Conservation (phyloP, 2,329 filamentous ascomycete genomes). For the Neofusicoccum ribis region DNA sequence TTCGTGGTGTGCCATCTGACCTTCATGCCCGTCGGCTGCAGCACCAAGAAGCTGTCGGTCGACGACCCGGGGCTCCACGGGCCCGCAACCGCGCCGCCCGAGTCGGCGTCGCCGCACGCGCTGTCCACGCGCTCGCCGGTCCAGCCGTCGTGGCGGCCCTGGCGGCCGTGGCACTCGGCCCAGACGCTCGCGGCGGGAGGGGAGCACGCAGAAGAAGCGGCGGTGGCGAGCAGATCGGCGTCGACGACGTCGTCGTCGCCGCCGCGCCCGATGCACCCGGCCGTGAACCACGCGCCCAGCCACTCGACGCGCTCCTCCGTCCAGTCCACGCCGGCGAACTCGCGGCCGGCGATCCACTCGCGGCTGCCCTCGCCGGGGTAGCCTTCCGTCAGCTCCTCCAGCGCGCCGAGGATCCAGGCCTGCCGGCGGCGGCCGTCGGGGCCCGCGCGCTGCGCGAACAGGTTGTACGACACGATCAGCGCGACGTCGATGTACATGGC, state of each 20-base stretch:
- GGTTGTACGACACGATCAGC: slow-evolving; percentile 11
- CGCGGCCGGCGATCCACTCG: neutral
- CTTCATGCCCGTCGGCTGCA: neutral
- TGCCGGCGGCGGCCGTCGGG: neutral
- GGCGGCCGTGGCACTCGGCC: too few relatives aligned
- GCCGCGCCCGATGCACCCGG: neutral
- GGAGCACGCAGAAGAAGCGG: too few relatives aligned
- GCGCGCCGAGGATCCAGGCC: neutral
- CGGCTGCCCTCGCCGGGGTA: neutral
- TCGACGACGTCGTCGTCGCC: neutral
- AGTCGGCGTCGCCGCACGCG: neutral
- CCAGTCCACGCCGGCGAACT: neutral
- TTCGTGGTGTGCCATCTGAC: neutral
- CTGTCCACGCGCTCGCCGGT: neutral
- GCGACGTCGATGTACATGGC: slow-evolving; percentile 19
- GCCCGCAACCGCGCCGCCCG: neutral
- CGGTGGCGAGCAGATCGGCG: too few relatives aligned
- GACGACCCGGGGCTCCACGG: neutral
- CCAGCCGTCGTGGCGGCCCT: neutral
- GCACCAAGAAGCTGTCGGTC: slow-evolving; percentile 1
- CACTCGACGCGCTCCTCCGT: neutral
- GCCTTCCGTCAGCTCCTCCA: slow-evolving; percentile 3
- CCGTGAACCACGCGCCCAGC: slow-evolving; percentile 7
- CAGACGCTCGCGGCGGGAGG: too few relatives aligned
- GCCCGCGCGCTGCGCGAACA: neutral